Evolutionary conservation across 331 rosid species (phyloP), one percentile per base, ranked within the genome.

Genomic region (Malus hybrid): DNA sequence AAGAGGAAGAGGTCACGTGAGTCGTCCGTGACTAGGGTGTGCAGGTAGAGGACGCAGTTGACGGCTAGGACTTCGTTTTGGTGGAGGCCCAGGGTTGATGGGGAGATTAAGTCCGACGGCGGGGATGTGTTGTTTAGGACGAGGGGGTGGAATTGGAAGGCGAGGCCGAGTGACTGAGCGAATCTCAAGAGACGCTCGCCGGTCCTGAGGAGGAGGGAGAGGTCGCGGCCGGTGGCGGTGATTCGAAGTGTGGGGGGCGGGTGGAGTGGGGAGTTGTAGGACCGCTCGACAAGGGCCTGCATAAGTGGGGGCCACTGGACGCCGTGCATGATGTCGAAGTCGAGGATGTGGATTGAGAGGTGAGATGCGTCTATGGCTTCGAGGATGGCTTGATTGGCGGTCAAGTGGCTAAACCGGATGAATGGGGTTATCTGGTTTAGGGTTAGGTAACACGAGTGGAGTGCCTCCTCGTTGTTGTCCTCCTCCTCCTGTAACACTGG

Each of bases 271-370:
- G 32, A 11, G 29, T 52, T 55, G 64, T 55, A 74, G 52, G 80
- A 80, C 14, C 86, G 82, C 57, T 84, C 90, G 5, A 77, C 80
- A 15, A 87, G 85, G 71, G 90, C 88, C 10, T 87, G 90, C 90
- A 87, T 87, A 16, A 87, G 79, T 22, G 90, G 90, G 5, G 90
- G 90, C 90, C 90, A 87, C 70, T 87, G 90, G 62, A 87, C 80
- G 7, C 90, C 90, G 80, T 87, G 88, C 84, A 77, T 84, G 20
- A 87, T 84, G 79, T 87, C 90, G 28, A 82, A 82, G 76, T 87
- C 90, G 44, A 87, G 57, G 73, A 87, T 79, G 79, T 87, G 90
- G 69, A 87, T 74, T 36, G 85, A 75, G 11, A 63, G 82, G 5
- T 76, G 80, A 9, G 61, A 74, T 6, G 81, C 79, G 68, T 80